These are phyloP conservation scores for Fusarium lateritium DNA, from an alignment of 2,329 filamentous ascomycete genomes.

Conservation along the genomic window DNA sequence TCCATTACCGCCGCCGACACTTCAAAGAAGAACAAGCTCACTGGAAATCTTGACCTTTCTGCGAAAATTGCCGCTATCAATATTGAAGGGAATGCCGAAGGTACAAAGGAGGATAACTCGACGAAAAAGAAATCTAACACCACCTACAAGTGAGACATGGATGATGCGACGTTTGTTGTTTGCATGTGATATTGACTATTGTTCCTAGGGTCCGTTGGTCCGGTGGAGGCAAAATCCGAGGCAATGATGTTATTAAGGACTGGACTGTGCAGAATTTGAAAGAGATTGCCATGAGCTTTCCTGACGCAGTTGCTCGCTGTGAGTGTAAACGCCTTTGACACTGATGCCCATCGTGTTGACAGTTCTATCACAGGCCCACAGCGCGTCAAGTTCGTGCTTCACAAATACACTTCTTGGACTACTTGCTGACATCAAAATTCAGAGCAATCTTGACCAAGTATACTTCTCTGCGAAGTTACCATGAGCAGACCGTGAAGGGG, in stretches of 20 bases:
- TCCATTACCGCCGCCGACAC: not conserved
- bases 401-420: no score
- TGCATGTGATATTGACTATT: no score
- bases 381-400: no score
- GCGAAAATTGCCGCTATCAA: not conserved
- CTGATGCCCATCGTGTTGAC: no score
- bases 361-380: not conserved
- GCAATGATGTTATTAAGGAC: not conserved
- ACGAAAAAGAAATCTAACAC: not conserved
- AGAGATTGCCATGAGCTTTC: not conserved
- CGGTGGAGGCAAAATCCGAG: not conserved
- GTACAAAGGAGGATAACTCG: not conserved
- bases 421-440: no score
- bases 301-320: not conserved
- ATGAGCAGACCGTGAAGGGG: not conserved
- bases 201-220: no score
- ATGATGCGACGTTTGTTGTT: no score
- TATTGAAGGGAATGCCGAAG: not conserved
- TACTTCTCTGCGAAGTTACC: not conserved
- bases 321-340: no score
- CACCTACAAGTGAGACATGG: not conserved
- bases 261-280: not conserved
- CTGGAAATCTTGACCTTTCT: not conserved
- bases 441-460: slow-evolving; percentile 1
- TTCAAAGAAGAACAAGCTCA: not conserved